Percentiles rank a stretch among this genome's conserved stretches.
Conservation (phyloP, 192 early-diverging fungal species). For the Coemansia sp. region DNA sequence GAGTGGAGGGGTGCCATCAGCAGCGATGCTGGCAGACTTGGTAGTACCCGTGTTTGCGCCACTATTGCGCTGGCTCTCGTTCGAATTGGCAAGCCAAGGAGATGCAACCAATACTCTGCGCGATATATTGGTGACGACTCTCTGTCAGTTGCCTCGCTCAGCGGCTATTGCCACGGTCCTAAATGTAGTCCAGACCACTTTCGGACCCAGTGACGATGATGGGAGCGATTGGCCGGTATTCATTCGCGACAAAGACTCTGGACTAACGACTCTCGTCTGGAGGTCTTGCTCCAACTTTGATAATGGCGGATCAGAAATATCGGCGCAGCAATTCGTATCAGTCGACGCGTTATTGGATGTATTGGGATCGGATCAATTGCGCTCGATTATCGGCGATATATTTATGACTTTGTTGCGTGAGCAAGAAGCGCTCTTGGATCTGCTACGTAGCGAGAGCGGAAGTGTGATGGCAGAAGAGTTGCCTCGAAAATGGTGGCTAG, state of each 20-base stretch:
- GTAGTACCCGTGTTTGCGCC: conserved; percentile 56
- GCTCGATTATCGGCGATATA: conserved; percentile 65
- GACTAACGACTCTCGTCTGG: neutral
- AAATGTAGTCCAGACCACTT: conserved; percentile 28
- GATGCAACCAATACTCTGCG: conserved; percentile 47
- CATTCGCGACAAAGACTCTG: neutral
- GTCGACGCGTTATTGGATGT: conserved; percentile 67
- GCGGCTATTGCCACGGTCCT: conserved; percentile 30
- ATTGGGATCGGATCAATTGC: conserved; percentile 57
- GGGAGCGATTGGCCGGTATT: conserved; percentile 39
- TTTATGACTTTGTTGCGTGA: conserved; percentile 77
- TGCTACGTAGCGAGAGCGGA: conserved; percentile 22
- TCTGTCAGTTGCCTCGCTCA: conserved; percentile 24
- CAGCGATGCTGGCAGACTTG: conserved; percentile 59
- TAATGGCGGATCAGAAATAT: neutral
- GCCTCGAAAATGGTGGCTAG: conserved; percentile 44
- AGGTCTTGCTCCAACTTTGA: neutral
- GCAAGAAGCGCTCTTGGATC: conserved; percentile 58
- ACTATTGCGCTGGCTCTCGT: conserved; percentile 62
- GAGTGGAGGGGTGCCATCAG: conserved; percentile 63
- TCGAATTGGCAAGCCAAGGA: conserved; percentile 30
- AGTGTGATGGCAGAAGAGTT: neutral
- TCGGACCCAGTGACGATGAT: conserved; percentile 14
- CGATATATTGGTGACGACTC: conserved; percentile 18
- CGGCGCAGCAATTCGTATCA: conserved; percentile 56